Percentiles rank a stretch among this genome's conserved stretches.
Conservation (phyloP, 2,329 filamentous ascomycete genomes). For the Apiospora kogelbergensis region DNA sequence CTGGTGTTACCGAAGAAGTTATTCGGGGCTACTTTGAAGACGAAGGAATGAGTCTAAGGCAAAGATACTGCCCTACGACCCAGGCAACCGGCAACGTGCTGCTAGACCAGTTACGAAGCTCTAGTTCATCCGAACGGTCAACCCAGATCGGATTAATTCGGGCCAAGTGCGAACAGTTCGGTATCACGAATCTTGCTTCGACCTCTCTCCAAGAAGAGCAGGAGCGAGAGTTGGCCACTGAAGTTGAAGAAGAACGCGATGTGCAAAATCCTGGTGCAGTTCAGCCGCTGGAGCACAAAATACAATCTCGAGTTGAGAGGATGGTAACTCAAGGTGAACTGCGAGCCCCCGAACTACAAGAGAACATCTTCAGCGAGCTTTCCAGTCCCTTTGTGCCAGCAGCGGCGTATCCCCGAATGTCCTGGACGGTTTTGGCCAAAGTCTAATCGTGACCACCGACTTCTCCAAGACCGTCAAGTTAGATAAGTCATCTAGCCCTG, state of each 20-base stretch:
- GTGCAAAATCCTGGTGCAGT: constrained; percentile 46
- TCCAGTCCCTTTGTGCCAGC: not conserved
- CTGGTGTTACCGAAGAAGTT: constrained; percentile 42
- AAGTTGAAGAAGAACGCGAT: constrained; percentile 61
- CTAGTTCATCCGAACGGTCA: constrained; percentile 18
- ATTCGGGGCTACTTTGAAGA: constrained; percentile 57
- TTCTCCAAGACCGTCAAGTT: not conserved
- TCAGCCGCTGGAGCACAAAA: constrained; percentile 36
- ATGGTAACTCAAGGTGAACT: constrained; percentile 34
- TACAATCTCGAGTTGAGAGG: constrained; percentile 41
- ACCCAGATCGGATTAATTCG: constrained; percentile 22
- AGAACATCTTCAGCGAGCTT: not conserved
- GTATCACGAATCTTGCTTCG: constrained; percentile 25
- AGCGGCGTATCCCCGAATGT: not conserved
- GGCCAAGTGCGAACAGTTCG: constrained; percentile 29
- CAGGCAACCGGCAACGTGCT: not conserved
- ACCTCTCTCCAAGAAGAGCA: constrained; percentile 61
- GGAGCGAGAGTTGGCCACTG: constrained; percentile 65
- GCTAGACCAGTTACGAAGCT: not conserved
- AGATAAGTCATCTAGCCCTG: not conserved
- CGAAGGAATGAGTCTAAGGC: constrained; percentile 51
- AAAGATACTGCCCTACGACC: constrained; percentile 48
- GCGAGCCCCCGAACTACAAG: not conserved
- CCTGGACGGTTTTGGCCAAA: not conserved
- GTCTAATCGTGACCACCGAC: not conserved